Percentiles rank a stretch among this genome's conserved stretches.
These are phyloP conservation scores for Wickerhamomyces sydowiorum DNA, from an alignment of 805 yeast genomes.

Conservation along the genomic window DNA sequence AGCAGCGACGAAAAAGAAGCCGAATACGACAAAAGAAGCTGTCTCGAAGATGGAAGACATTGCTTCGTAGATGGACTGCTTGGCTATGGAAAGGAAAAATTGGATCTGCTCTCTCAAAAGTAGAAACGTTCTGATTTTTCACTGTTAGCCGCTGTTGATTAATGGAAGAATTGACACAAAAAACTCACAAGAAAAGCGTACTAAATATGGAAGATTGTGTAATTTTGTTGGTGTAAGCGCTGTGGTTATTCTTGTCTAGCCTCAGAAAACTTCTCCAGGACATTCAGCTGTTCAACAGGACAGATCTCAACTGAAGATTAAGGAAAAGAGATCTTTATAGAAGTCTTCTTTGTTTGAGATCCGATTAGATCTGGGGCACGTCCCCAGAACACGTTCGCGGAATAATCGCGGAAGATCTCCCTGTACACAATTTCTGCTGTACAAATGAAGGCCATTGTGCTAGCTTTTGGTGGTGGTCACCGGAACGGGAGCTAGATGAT, in stretches of 20 bases:
- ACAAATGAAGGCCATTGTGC: too few relatives aligned
- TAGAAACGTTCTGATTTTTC: not conserved
- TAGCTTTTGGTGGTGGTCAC: too few relatives aligned
- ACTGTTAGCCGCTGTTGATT: not conserved
- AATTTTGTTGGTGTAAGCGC: not conserved
- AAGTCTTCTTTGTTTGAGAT: too few relatives aligned
- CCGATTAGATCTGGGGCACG: too few relatives aligned
- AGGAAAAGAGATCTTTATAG: too few relatives aligned
- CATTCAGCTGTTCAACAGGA: not conserved
- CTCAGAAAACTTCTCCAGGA: not conserved
- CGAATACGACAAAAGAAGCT: constrained; percentile 13
- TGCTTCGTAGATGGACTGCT: not conserved
- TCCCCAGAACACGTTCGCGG: not conserved
- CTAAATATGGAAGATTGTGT: not conserved
- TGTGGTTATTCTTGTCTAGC: not conserved
- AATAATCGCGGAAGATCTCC: not conserved
- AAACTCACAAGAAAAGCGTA: not conserved
- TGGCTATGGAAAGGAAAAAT: not conserved
- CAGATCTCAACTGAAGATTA: too few relatives aligned
- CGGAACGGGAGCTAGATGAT: too few relatives aligned
- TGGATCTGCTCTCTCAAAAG: not conserved
- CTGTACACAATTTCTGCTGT: too few relatives aligned
- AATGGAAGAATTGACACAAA: not conserved
- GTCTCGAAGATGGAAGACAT: constrained; percentile 10
- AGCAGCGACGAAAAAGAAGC: constrained; percentile 3